Conservation (phyloP, 371 early-diverging fungal genomes). For the Mortierella sp. region DNA sequence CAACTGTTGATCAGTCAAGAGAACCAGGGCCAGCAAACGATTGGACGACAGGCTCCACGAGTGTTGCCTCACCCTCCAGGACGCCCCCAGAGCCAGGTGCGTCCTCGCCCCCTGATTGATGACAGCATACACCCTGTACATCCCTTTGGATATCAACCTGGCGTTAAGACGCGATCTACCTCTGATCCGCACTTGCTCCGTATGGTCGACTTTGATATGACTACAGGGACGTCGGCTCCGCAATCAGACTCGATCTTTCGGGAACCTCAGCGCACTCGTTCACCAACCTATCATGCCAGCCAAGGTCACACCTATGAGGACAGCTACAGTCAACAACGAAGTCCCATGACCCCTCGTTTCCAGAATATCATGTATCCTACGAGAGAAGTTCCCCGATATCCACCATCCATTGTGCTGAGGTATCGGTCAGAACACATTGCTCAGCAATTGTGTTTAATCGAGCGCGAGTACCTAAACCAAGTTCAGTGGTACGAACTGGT, state of each 20-base stretch:
- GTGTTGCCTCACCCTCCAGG: conserved; percentile 1
- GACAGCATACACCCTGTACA: not conserved
- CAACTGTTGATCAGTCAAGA: conserved; percentile 13
- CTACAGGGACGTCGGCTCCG: not conserved
- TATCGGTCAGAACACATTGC: conserved; percentile 69
- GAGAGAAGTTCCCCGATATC: conserved; percentile 8
- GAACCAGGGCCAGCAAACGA: not conserved
- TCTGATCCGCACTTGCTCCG: conserved; percentile 29
- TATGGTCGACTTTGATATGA: not conserved
- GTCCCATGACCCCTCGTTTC: conserved; percentile 41
- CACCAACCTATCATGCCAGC: conserved; percentile 4
- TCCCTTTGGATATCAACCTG: not conserved
- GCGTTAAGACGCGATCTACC: conserved; percentile 13
- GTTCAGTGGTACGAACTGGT: conserved; percentile 75
- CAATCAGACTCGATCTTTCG: not conserved
- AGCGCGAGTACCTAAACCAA: conserved; percentile 60
- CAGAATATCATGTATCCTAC: conserved; percentile 24
- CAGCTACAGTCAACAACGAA: conserved; percentile 34
- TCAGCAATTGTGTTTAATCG: conserved; percentile 71
- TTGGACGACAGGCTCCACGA: conserved; percentile 7
- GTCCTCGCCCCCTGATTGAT: conserved; percentile 9
- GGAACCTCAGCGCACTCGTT: not conserved
- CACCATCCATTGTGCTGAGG: conserved; percentile 59
- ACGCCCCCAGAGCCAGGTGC: conserved; percentile 7
- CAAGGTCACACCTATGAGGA: conserved; percentile 12